Percentiles rank a stretch among this genome's conserved stretches.
phyloP scores from a whole-genome alignment of 2,329 filamentous ascomycete genomes.

The Epicoccum sorghinum region DNA sequence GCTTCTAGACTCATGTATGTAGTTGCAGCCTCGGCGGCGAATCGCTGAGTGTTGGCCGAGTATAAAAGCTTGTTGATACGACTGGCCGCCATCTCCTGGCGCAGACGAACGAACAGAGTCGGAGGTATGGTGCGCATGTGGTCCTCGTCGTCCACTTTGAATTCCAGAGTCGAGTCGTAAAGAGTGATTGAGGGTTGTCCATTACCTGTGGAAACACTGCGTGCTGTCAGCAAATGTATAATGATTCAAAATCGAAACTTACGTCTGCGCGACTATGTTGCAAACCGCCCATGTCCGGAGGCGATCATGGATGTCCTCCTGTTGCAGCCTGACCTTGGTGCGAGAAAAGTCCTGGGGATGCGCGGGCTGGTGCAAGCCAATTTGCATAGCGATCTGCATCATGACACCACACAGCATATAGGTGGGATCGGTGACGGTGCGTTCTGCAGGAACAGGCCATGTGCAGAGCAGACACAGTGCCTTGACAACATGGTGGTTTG shows the following conservation, averaged over 20 bases:
- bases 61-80: conserved; percentile 48
- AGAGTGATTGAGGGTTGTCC: conserved; percentile 79
- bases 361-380: conserved; percentile 79
- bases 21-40: conserved; percentile 37
- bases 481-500: conserved; percentile 81
- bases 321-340: conserved; percentile 74
- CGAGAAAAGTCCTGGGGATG: conserved; percentile 84
- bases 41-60: conserved; percentile 40
- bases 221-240: conserved; percentile 17
- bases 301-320: conserved; percentile 78
- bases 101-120: conserved; percentile 44
- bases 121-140: conserved; percentile 47
- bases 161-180: conserved; percentile 73
- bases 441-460: conserved; percentile 83
- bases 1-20: conserved; percentile 46
- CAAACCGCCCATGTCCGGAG: conserved; percentile 84
- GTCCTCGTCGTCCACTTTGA: conserved; percentile 45
- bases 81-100: conserved; percentile 48
- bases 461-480: conserved; percentile 79
- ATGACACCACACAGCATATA: conserved; percentile 82
- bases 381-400: conserved; percentile 86
- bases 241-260: conserved; percentile 24
- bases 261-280: conserved; percentile 81
- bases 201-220: conserved; percentile 78
- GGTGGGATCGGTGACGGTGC: conserved; percentile 78